Conservation (phyloP, 2,329 filamentous ascomycete genomes). For the Diaporthe citri region DNA sequence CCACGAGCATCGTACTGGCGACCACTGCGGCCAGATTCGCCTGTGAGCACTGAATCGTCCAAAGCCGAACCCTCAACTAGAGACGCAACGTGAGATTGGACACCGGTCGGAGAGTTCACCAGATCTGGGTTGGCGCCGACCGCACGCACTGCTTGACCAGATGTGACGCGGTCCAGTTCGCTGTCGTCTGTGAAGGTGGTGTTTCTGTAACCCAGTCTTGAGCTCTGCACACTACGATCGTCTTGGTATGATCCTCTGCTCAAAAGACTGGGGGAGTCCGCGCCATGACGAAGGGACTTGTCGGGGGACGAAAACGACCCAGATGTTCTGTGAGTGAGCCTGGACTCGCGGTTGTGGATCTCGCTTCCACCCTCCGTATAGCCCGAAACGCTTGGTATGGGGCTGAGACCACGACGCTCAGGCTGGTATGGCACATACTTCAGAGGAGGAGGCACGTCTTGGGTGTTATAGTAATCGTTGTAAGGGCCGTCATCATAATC, state of each 20-base stretch:
- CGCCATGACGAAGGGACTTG: constrained; percentile 62
- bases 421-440: constrained; percentile 78
- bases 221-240: constrained; percentile 65
- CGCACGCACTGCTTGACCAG: constrained; percentile 78
- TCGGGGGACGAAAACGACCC: constrained; percentile 74
- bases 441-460: constrained; percentile 73
- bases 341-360: constrained; percentile 68
- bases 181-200: constrained; percentile 65
- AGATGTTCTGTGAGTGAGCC: constrained; percentile 61
- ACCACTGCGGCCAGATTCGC: constrained; percentile 64
- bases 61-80: constrained; percentile 81
- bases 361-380: constrained; percentile 79
- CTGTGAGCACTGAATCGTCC: constrained; percentile 77
- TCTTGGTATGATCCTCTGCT: constrained; percentile 71
- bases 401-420: constrained; percentile 81
- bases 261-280: constrained; percentile 61
- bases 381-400: constrained; percentile 92
- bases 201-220: constrained; percentile 67
- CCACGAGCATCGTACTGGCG: constrained; percentile 60
- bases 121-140: constrained; percentile 82
- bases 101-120: constrained; percentile 77
- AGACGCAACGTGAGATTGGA: constrained; percentile 93
- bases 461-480: constrained; percentile 66
- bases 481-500: constrained; percentile 59
- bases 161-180: constrained; percentile 70